Evolutionary conservation across 768 basidiomycete genomes (phyloP).

Genomic region (Termitomyces sp.): DNA sequence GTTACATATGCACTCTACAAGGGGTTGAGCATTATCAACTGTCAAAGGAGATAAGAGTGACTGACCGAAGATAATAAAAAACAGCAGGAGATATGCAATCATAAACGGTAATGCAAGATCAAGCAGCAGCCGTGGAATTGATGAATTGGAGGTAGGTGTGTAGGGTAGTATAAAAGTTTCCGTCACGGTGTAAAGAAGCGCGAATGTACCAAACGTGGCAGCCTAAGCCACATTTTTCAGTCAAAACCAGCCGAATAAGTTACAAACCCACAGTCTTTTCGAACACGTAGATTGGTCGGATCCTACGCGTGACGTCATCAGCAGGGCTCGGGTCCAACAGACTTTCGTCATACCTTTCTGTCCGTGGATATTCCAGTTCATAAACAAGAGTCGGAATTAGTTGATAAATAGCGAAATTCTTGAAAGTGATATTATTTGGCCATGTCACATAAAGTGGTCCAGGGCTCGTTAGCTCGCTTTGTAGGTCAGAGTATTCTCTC

Average conservation of each 20-base stretch:
- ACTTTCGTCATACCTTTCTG: slow-evolving; percentile 55
- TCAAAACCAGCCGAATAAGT: slow-evolving; percentile 22
- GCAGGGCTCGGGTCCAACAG: neutral
- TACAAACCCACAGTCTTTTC: slow-evolving; percentile 60
- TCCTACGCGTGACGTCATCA: slow-evolving; percentile 33
- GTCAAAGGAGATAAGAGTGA: neutral
- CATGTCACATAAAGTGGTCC: slow-evolving; percentile 71
- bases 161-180: slow-evolving; percentile 93
- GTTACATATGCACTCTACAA: slow-evolving; percentile 90
- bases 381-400: slow-evolving; percentile 92
- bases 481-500: slow-evolving; percentile 71
- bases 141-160: slow-evolving; percentile 64
- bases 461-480: slow-evolving; percentile 70
- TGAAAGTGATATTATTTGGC: slow-evolving; percentile 82
- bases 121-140: slow-evolving; percentile 72
- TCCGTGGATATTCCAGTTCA: slow-evolving; percentile 94
- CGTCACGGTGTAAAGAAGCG: slow-evolving; percentile 87
- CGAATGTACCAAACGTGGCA: slow-evolving; percentile 96
- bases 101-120: slow-evolving; percentile 93
- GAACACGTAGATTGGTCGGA: slow-evolving; percentile 79
- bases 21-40: neutral
- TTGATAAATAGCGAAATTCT: slow-evolving; percentile 83
- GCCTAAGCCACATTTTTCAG: slow-evolving; percentile 47
- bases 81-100: slow-evolving; percentile 85
- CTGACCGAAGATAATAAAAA: slow-evolving; percentile 83